These are phyloP conservation scores for Gossypium schwendimanii DNA, from an alignment of 441 rosid genomes.

Conservation along the genomic window DNA sequence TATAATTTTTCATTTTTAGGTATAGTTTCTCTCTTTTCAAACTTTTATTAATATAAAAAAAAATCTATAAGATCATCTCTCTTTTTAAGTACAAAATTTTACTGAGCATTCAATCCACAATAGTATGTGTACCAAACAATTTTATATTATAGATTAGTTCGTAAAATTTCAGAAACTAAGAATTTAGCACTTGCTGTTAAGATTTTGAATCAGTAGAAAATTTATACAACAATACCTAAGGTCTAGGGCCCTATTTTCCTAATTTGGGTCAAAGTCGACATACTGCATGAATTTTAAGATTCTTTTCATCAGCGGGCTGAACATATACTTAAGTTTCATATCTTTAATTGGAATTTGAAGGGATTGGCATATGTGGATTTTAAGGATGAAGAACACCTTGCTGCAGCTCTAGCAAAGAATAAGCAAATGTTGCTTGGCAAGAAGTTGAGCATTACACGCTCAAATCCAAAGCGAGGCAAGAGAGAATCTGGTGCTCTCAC, in stretches of 20 bases:
- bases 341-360: slow-evolving; percentile 33
- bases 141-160: background rate
- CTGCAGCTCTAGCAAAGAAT: slow-evolving; percentile 73
- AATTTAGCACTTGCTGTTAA: background rate
- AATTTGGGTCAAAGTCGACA: background rate
- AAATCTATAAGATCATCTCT: too few relatives aligned
- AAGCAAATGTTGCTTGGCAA: slow-evolving; percentile 60
- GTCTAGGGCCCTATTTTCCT: background rate
- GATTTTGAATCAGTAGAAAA: background rate
- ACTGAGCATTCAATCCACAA: too few relatives aligned
- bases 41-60: background rate
- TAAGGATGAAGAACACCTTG: slow-evolving; percentile 61
- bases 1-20: background rate
- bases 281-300: background rate
- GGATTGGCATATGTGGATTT: slow-evolving; percentile 94
- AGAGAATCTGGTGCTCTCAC: slow-evolving; percentile 35
- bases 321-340: background rate
- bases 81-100: too few relatives aligned
- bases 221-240: background rate
- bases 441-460: slow-evolving; percentile 67
- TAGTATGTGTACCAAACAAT: background rate
- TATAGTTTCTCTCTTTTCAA: background rate
- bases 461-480: slow-evolving; percentile 60
- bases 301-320: background rate
- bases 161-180: background rate